Evolutionary conservation across 805 yeast species (phyloP).

Genomic region (Saccharomyces mikatae): DNA sequence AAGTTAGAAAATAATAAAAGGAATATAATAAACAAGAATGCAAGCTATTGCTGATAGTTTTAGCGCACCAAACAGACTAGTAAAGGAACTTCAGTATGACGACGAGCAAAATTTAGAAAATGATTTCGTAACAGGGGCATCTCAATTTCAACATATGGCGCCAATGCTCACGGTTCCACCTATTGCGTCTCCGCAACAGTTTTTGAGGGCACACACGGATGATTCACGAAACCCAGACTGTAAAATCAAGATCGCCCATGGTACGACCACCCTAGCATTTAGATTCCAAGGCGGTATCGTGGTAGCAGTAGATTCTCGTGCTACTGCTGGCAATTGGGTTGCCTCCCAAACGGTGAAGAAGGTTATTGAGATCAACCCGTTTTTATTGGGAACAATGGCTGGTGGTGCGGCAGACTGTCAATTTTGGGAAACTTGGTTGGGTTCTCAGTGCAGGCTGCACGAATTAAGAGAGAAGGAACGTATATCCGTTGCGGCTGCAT

Average conservation of each 20-base stretch:
- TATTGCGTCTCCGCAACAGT: conserved; percentile 80
- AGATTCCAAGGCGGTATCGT: conserved; percentile 91
- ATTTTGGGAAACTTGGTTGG: conserved; percentile 98
- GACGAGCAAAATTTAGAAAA: conserved; percentile 27
- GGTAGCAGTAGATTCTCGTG: conserved; percentile 97
- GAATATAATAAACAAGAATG: conserved; percentile 11
- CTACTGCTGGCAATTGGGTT: conserved; percentile 96
- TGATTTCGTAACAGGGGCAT: conserved; percentile 31
- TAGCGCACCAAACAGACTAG: conserved; percentile 15
- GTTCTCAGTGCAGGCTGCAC: conserved; percentile 90
- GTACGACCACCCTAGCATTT: conserved; percentile 97
- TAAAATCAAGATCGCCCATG: conserved; percentile 93
- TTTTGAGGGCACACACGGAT: conserved; percentile 95
- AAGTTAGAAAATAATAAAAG: not conserved
- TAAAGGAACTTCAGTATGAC: conserved; percentile 24
- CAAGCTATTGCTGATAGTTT: conserved; percentile 30
- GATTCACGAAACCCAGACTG: conserved; percentile 89
- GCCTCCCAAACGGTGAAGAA: conserved; percentile 97
- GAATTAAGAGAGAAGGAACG: conserved; percentile 92
- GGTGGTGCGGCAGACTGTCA: conserved; percentile 99
- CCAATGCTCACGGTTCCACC: conserved; percentile 74
- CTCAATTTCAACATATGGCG: conserved; percentile 29
- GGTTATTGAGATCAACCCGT: conserved; percentile 93
- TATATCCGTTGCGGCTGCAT: conserved; percentile 93
- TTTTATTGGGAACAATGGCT: conserved; percentile 94